phyloP scores from a whole-genome alignment of 345 rosid species.

The Dipteronia sinensis region DNA sequence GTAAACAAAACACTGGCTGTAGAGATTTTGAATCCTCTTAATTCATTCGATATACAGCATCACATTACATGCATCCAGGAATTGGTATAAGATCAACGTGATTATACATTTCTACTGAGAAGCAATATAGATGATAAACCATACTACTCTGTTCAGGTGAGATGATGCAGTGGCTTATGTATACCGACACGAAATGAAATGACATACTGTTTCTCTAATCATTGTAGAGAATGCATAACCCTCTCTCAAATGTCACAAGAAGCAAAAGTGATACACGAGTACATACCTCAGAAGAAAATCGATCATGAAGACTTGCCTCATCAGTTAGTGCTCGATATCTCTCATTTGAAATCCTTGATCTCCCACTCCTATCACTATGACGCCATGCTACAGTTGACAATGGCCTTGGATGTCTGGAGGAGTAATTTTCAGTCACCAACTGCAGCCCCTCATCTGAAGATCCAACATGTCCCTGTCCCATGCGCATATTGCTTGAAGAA shows the following conservation, averaged over 20 bases:
- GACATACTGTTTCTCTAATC: background rate
- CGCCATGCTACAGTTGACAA: constrained; percentile 58
- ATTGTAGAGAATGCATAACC: background rate
- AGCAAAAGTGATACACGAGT: background rate
- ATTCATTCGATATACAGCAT: background rate
- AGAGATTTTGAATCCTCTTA: too few relatives aligned
- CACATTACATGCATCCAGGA: background rate
- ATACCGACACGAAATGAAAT: background rate
- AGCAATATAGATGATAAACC: background rate
- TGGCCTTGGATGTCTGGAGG: constrained; percentile 65
- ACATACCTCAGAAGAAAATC: constrained; percentile 65
- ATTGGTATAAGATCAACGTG: background rate
- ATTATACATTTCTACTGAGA: background rate
- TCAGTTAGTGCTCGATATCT: constrained; percentile 53
- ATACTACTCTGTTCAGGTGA: background rate
- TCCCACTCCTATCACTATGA: constrained; percentile 58
- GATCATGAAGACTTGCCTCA: constrained; percentile 56
- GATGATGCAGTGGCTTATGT: background rate
- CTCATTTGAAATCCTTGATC: constrained; percentile 68
- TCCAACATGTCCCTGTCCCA: constrained; percentile 60
- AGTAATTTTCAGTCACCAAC: constrained; percentile 52
- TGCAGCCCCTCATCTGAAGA: constrained; percentile 59
- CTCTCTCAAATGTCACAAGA: background rate
- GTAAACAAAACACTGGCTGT: background rate
- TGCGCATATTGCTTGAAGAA: constrained; percentile 50